A percentile compares a stretch with the other conserved stretches of the same genome.
phyloP scores from a whole-genome alignment of 768 basidiomycete species.

The Boletus subcaerulescens region DNA sequence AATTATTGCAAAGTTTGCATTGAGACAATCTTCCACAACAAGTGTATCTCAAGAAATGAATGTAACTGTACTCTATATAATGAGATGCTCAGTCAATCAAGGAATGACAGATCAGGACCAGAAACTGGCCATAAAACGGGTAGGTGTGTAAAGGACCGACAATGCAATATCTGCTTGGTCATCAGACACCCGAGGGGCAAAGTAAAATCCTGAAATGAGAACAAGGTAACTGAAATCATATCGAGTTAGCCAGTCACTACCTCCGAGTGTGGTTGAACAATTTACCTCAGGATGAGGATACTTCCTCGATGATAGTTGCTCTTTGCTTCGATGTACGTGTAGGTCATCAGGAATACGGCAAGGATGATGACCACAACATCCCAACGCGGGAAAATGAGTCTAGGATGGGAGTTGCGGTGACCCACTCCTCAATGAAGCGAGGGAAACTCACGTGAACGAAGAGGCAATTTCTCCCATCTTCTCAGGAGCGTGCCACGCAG shows the following conservation, averaged over 20 bases:
- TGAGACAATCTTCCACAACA: slow-evolving; percentile 28
- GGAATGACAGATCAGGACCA: slow-evolving; percentile 11
- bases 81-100: background rate
- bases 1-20: slow-evolving; percentile 55
- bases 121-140: slow-evolving; percentile 10
- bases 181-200: slow-evolving; percentile 53
- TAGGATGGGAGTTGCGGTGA: slow-evolving; percentile 32
- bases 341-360: slow-evolving; percentile 96
- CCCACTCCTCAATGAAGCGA: background rate
- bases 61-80: slow-evolving; percentile 18
- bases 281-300: slow-evolving; percentile 88
- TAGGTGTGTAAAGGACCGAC: slow-evolving; percentile 1
- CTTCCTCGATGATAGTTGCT: slow-evolving; percentile 97
- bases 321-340: slow-evolving; percentile 98
- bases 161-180: slow-evolving; percentile 16
- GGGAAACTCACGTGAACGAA: slow-evolving; percentile 82
- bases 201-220: slow-evolving; percentile 89
- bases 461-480: slow-evolving; percentile 84
- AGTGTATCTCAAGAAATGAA: slow-evolving; percentile 14
- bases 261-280: background rate
- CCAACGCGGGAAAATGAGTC: slow-evolving; percentile 97
- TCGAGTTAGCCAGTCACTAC: background rate
- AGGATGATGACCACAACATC: slow-evolving; percentile 93
- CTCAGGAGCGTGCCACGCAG: slow-evolving; percentile 87
- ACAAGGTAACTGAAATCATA: slow-evolving; percentile 73